These are phyloP conservation scores for Alternaria sp. DNA, from an alignment of 2,329 filamentous ascomycete species.

Conservation along the genomic window DNA sequence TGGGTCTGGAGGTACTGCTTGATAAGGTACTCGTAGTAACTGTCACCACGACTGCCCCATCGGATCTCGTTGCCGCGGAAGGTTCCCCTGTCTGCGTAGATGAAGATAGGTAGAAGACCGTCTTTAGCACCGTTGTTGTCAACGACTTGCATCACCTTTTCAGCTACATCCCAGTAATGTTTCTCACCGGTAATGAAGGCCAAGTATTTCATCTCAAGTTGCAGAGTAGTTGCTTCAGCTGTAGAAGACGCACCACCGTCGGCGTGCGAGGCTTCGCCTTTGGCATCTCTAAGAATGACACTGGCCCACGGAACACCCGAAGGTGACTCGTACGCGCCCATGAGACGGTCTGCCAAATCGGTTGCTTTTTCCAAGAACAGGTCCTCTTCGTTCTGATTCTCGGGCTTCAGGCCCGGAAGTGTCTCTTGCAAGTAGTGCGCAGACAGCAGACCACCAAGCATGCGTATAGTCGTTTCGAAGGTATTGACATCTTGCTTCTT, in stretches of 20 bases:
- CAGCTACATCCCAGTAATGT: constrained; percentile 89
- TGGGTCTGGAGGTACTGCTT: constrained; percentile 98
- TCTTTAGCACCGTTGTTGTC: constrained; percentile 82
- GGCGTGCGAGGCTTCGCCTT: constrained; percentile 81
- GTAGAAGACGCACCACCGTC: constrained; percentile 92
- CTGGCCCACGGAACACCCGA: constrained; percentile 92
- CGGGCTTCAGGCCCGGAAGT: constrained; percentile 80
- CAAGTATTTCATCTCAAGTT: constrained; percentile 97
- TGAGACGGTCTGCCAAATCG: constrained; percentile 86
- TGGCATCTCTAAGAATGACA: constrained; percentile 80
- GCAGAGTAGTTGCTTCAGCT: constrained; percentile 88
- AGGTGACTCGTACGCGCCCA: constrained; percentile 85
- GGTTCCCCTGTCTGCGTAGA: constrained; percentile 78
- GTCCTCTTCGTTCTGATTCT: constrained; percentile 80
- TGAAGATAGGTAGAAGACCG: constrained; percentile 90
- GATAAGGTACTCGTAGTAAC: constrained; percentile 98
- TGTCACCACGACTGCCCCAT: constrained; percentile 92
- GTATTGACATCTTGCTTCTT: constrained; percentile 96
- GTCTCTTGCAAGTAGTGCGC: constrained; percentile 93
- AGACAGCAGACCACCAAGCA: constrained; percentile 91
- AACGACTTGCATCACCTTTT: constrained; percentile 90
- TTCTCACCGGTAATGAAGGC: constrained; percentile 93
- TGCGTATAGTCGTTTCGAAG: constrained; percentile 97
- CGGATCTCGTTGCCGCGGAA: constrained; percentile 89
- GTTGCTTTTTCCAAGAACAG: constrained; percentile 95